phyloP scores from a whole-genome alignment of 129 eudicot genomes.

The Ambrosia artemisiifolia region DNA sequence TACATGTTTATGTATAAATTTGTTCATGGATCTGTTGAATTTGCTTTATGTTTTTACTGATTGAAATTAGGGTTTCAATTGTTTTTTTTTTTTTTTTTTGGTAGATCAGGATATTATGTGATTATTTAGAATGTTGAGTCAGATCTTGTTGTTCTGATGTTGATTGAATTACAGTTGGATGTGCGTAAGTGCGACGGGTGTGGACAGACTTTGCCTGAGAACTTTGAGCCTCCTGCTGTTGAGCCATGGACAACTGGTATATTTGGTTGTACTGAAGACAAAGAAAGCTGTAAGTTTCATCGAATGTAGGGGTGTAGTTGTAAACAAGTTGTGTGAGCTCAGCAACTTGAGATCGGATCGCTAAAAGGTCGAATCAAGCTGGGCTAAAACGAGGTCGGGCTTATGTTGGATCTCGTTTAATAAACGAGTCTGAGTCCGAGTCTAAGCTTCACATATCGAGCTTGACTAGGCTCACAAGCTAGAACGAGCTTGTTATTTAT shows the following conservation, averaged over 20 bases:
- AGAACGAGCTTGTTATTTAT: too few relatives aligned
- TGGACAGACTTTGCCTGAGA: constrained; percentile 83
- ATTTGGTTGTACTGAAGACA: constrained; percentile 74
- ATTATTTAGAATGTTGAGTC: neutral
- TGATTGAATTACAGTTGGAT: constrained; percentile 39
- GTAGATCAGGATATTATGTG: neutral
- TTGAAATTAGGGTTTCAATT: constrained; percentile 15
- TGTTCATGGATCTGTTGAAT: neutral
- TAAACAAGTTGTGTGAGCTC: too few relatives aligned
- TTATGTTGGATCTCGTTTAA: too few relatives aligned
- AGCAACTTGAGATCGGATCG: too few relatives aligned
- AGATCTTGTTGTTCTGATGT: neutral
- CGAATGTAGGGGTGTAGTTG: too few relatives aligned
- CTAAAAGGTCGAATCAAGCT: too few relatives aligned
- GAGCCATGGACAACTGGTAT: constrained; percentile 89
- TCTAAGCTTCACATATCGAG: too few relatives aligned
- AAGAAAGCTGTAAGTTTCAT: constrained; percentile 81
- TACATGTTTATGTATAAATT: neutral
- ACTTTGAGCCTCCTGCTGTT: constrained; percentile 71
- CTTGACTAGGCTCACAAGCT: too few relatives aligned
- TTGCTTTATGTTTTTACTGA: neutral
- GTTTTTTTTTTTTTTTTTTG: neutral
- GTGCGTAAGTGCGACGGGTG: constrained; percentile 77
- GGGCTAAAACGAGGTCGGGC: too few relatives aligned
- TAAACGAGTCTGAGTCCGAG: too few relatives aligned